phyloP scores from a whole-genome alignment of 257 asterid species.

The Penstemon newberryi region DNA sequence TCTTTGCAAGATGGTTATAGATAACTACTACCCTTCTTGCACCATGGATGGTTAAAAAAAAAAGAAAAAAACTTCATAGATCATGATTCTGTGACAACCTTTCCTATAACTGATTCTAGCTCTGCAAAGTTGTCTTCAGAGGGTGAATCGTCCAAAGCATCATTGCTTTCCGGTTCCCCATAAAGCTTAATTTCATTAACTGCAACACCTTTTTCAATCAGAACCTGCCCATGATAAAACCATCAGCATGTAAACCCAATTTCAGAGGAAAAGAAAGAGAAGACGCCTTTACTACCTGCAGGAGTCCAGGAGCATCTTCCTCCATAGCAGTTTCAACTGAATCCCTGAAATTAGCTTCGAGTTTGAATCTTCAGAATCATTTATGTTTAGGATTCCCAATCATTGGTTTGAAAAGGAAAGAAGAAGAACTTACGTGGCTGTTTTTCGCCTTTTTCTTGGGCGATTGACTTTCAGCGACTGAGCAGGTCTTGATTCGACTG shows the following conservation, averaged over 20 bases:
- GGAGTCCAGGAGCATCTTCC: slow-evolving; percentile 98
- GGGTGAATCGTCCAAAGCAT: slow-evolving; percentile 65
- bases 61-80: slow-evolving; percentile 24
- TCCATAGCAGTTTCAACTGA: slow-evolving; percentile 88
- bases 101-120: slow-evolving; percentile 66
- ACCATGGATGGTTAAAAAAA: slow-evolving; percentile 10
- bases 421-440: slow-evolving; percentile 65
- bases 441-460: slow-evolving; percentile 70
- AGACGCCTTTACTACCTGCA: slow-evolving; percentile 56
- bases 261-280: slow-evolving; percentile 27
- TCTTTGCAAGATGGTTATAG: background rate
- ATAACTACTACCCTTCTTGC: background rate
- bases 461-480: slow-evolving; percentile 41
- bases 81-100: slow-evolving; percentile 50
- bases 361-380: background rate
- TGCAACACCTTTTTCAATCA: slow-evolving; percentile 69
- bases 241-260: slow-evolving; percentile 27
- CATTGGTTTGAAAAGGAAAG: slow-evolving; percentile 1
- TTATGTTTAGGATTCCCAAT: slow-evolving; percentile 6
- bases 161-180: slow-evolving; percentile 67
- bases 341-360: slow-evolving; percentile 57
- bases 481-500: slow-evolving; percentile 41
- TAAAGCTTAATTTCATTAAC: slow-evolving; percentile 82
- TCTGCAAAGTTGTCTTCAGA: slow-evolving; percentile 60
- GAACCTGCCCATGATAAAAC: slow-evolving; percentile 49